phyloP scores from a whole-genome alignment of 1,139 yeast species.

The Candida sp. region DNA sequence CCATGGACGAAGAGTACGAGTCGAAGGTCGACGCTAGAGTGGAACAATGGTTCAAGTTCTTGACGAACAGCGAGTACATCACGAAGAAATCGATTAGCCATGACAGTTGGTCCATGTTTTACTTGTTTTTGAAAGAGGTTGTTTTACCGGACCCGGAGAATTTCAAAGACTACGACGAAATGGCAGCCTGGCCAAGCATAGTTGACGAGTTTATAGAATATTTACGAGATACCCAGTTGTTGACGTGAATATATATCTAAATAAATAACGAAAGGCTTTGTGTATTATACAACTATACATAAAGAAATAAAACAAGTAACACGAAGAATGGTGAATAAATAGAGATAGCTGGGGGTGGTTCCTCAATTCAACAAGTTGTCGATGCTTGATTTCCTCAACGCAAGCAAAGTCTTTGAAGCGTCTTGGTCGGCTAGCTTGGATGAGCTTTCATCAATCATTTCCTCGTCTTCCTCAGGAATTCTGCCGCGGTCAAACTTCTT shows the following conservation, averaged over 20 bases:
- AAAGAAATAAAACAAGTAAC: background rate
- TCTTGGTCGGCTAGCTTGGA: slow-evolving; percentile 29
- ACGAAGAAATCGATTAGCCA: slow-evolving; percentile 55
- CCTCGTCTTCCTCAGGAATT: slow-evolving; percentile 21
- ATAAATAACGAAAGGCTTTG: background rate
- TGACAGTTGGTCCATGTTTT: slow-evolving; percentile 89
- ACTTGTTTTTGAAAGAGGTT: slow-evolving; percentile 63
- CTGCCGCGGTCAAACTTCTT: slow-evolving; percentile 30
- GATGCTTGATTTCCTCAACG: slow-evolving; percentile 48
- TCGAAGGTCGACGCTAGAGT: slow-evolving; percentile 25
- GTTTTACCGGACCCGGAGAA: slow-evolving; percentile 48
- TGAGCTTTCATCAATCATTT: slow-evolving; percentile 1
- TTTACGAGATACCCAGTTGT: slow-evolving; percentile 36
- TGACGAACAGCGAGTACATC: slow-evolving; percentile 25
- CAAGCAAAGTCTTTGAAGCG: slow-evolving; percentile 47
- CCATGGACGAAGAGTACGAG: slow-evolving; percentile 8
- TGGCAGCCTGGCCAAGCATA: slow-evolving; percentile 91
- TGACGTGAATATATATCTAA: slow-evolving; percentile 6
- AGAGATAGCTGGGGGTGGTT: background rate
- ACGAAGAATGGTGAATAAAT: background rate
- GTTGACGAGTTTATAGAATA: slow-evolving; percentile 85
- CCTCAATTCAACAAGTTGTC: slow-evolving; percentile 43
- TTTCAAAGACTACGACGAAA: slow-evolving; percentile 66
- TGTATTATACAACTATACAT: background rate
- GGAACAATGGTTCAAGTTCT: slow-evolving; percentile 58